Base-by-base conservation (phyloP, 2,329 filamentous ascomycete species). In the Xylaria sp. region DNA sequence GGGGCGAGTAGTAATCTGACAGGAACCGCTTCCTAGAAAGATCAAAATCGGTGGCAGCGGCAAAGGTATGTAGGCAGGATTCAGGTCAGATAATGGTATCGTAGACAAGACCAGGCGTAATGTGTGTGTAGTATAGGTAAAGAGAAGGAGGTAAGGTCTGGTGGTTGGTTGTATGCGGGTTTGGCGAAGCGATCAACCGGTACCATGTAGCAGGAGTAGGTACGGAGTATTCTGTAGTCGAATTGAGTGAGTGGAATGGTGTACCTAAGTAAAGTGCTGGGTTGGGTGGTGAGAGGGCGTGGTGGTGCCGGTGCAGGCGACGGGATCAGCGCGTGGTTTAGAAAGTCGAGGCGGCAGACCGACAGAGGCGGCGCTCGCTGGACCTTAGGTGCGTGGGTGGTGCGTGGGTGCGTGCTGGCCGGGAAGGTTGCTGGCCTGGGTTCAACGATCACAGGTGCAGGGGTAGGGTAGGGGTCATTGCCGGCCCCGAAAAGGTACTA, bases 401-500 rank as follows among this genome's bases (percentile, higher is more conserved):
- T 39, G 36, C 13, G 45, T 48, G 20, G 20, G 13, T 48, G 45
- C 45, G 7, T 28, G 45, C 45, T 48, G 23, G 45, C 45, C 23
- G 20, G 43, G 43, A n/a, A n/a, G n/a, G n/a, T n/a, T 52, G 48
- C 48, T 52, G 48, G 48, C 15, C 48, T 30, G 48, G 48, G 12
- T 9, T 20, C 43, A 57, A 36, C 23, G 28, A 53, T 50, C 34
- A 57, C 48, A 61, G 61, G 57, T 53, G 45, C 66, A 67, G 56
- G 65, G 60, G 50, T 48, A 18, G 39, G 41, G 53, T 25, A 41
- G 48, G 63, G 48, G 48, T 62, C 58, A 65, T 36, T 68, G 66
- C 66, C 66, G 66, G 62, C 36, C 66, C 62, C 62, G 50, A 65
- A 52, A 65, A 50, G 36, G n/a, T n/a, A n/a, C n/a, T n/a, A n/a